Conservation (phyloP, 2,329 filamentous ascomycete genomes). For the Diaporthe ampelina region DNA sequence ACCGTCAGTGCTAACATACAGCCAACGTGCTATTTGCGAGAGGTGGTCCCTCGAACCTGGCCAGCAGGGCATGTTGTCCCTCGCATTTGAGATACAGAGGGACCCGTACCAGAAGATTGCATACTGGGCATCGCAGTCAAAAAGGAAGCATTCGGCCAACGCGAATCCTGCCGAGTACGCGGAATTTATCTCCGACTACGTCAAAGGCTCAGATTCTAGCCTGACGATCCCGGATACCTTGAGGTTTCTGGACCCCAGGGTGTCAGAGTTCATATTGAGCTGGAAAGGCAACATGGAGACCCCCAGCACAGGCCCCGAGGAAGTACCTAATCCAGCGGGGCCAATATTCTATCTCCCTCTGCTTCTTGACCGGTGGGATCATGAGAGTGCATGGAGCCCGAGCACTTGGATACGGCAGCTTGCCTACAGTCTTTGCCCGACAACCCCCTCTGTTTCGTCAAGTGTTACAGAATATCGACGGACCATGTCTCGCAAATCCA, state of each 20-base stretch:
- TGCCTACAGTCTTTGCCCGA: constrained; percentile 52
- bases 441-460: neutral
- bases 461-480: constrained; percentile 56
- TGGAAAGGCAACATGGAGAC: constrained; percentile 32
- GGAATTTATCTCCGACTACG: constrained; percentile 46
- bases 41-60: constrained; percentile 45
- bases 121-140: constrained; percentile 46
- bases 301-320: neutral
- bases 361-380: constrained; percentile 55
- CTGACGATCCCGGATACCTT: neutral
- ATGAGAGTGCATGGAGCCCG: constrained; percentile 55
- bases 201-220: neutral
- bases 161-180: constrained; percentile 44
- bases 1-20: constrained; percentile 45
- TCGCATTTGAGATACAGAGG: constrained; percentile 52
- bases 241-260: constrained; percentile 47
- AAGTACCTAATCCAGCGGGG: constrained; percentile 43
- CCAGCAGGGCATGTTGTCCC: constrained; percentile 44
- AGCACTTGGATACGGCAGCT: constrained; percentile 53
- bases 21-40: constrained; percentile 44
- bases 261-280: constrained; percentile 47
- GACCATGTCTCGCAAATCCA: constrained; percentile 48
- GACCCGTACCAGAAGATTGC: constrained; percentile 45
- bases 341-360: constrained; percentile 56
- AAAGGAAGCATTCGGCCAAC: constrained; percentile 39